phyloP scores from a whole-genome alignment of 768 basidiomycete species.

The Xerocomus potaroensis region DNA sequence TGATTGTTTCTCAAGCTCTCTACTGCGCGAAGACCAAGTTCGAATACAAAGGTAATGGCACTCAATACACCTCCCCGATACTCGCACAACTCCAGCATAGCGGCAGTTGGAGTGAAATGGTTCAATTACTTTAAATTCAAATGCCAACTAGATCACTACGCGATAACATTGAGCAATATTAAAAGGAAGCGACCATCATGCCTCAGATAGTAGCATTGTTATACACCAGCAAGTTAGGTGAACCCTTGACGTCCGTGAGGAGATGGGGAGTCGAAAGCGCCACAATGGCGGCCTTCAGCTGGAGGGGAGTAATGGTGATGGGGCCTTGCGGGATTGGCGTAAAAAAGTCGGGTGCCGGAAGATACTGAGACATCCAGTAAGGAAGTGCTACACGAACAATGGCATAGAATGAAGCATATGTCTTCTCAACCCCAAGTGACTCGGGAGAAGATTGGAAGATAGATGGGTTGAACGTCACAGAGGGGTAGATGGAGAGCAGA shows the following conservation, averaged over 20 bases:
- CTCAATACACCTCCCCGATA: no score
- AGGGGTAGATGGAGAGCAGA: conserved; percentile 84
- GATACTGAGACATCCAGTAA: conserved; percentile 49
- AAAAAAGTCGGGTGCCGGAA: conserved; percentile 51
- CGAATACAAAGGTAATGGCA: no score
- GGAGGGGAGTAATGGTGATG: conserved; percentile 52
- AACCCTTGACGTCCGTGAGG: conserved; percentile 43
- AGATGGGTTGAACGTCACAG: conserved; percentile 52
- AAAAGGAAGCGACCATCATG: neutral
- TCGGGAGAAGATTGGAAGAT: conserved; percentile 37
- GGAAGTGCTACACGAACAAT: conserved; percentile 55
- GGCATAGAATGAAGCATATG: conserved; percentile 47
- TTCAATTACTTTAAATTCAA: no score
- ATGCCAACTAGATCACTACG: neutral
- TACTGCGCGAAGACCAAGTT: no score
- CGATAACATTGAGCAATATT: conserved; percentile 4
- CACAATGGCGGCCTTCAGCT: conserved; percentile 75
- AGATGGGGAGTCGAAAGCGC: conserved; percentile 50
- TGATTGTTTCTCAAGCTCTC: no score
- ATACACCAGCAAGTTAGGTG: conserved; percentile 72
- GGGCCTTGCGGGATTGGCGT: conserved; percentile 39
- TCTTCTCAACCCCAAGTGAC: conserved; percentile 31
- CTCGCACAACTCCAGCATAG: no score
- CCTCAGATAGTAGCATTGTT: conserved; percentile 62
- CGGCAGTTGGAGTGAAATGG: no score